Percentiles rank a stretch among this genome's conserved stretches.
These are phyloP conservation scores for Trapa bicornis DNA, from an alignment of 345 rosid genomes.

Conservation along the genomic window DNA sequence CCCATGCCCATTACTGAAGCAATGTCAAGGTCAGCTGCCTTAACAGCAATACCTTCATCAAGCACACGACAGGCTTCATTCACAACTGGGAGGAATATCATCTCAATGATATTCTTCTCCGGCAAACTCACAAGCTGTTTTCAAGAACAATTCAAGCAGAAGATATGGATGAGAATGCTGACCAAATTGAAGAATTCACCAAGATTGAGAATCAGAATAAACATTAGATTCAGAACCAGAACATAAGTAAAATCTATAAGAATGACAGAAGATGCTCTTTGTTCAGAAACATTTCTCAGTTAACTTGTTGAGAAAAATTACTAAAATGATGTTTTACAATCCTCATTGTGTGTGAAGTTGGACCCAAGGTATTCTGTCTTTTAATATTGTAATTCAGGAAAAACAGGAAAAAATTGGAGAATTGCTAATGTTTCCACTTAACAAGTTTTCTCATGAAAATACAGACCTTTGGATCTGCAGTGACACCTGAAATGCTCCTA, in stretches of 20 bases:
- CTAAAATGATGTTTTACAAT: neutral
- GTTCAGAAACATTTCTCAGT: neutral
- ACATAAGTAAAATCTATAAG: neutral
- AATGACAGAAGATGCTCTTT: neutral
- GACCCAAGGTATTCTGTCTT: neutral
- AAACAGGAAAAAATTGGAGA: neutral
- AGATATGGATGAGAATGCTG: neutral
- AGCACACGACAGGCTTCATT: conserved; percentile 93
- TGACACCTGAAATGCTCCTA: conserved; percentile 58
- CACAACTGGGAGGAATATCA: conserved; percentile 90
- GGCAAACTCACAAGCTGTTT: conserved; percentile 57
- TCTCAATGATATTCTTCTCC: conserved; percentile 83
- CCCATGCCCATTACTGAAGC: conserved; percentile 94
- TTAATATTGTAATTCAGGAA: neutral
- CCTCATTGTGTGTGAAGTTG: neutral
- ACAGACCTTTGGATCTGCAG: conserved; percentile 60
- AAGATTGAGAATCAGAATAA: neutral
- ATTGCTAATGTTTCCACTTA: neutral
- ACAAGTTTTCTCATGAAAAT: conserved; percentile 5
- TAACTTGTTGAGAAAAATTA: neutral
- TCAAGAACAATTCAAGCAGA: conserved; percentile 2
- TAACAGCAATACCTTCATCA: conserved; percentile 93
- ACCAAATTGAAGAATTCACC: neutral
- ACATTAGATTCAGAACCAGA: neutral
- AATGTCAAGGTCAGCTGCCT: conserved; percentile 92